A percentile compares a stretch with the other conserved stretches of the same genome.
Conservation (phyloP, 768 basidiomycete species). For the Myochromella boudieri region DNA sequence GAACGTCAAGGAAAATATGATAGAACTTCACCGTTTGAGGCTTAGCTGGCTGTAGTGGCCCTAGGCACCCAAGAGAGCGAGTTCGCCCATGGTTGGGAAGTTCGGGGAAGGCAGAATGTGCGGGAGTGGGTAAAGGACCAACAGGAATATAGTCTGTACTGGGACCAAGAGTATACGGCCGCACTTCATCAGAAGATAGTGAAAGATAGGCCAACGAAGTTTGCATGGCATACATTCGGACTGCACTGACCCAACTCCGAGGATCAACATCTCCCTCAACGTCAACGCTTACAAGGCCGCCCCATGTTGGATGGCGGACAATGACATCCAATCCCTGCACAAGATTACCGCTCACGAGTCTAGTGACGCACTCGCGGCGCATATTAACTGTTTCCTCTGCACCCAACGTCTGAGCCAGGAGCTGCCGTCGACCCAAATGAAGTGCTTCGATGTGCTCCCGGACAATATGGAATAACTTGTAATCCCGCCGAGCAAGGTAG, state of each 20-base stretch:
- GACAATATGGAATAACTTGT: slow-evolving; percentile 84
- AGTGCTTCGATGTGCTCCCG: slow-evolving; percentile 88
- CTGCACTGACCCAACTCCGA: slow-evolving; percentile 84
- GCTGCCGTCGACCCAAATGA: slow-evolving; percentile 87
- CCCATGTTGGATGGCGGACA: slow-evolving; percentile 92
- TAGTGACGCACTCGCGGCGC: slow-evolving; percentile 82
- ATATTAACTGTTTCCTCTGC: slow-evolving; percentile 82
- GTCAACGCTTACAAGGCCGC: slow-evolving; percentile 87
- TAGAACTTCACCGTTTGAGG: slow-evolving; percentile 71
- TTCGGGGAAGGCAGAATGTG: slow-evolving; percentile 75
- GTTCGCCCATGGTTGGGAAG: slow-evolving; percentile 37
- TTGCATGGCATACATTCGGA: slow-evolving; percentile 92
- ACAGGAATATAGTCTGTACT: slow-evolving; percentile 47
- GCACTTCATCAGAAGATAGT: slow-evolving; percentile 41
- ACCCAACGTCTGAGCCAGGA: slow-evolving; percentile 84
- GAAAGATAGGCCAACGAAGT: slow-evolving; percentile 77
- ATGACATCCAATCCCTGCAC: slow-evolving; percentile 93
- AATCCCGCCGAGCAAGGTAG: slow-evolving; percentile 87
- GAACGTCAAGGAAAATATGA: slow-evolving; percentile 87
- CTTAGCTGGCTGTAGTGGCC: slow-evolving; percentile 28
- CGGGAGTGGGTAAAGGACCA: slow-evolving; percentile 55
- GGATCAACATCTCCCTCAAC: slow-evolving; percentile 80
- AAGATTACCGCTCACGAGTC: slow-evolving; percentile 87
- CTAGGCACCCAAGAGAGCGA: slow-evolving; percentile 35
- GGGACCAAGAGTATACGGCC: slow-evolving; percentile 40